Base-by-base conservation (phyloP, 1,284 basidiomycete species). In the Uromyces viciae-fabae region DNA sequence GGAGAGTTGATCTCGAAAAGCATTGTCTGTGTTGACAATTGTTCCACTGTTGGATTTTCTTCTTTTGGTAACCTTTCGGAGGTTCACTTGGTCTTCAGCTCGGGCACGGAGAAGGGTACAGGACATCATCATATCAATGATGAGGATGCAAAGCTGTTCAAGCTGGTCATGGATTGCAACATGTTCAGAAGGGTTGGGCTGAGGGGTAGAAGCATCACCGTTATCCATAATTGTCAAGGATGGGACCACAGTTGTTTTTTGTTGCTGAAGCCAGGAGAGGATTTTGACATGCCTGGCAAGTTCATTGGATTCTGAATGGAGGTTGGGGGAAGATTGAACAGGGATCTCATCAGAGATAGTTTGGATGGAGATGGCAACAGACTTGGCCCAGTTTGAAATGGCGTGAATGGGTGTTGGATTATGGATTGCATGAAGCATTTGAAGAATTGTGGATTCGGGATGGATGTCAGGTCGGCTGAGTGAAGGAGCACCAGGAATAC, bases 111-210 rank as follows among this genome's bases (percentile, higher is more conserved):
- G 56, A 4, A 60, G 11, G 56, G 25, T 60, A 3, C 56, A 60
- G n/a, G 56, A 60, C 11, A 60, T 60, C 56, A 60, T 60, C n/a
- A 60, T 60, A 31, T 60, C 56, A 22, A 60, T 60, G 56, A 60
- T 31, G n/a, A 31, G 15, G 19, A 60, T 60, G 11, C 56, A 22
- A 3, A 60, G 56, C 25, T 60, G 56, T 31, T 60, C 56, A 5
- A 60, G 25, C 11, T 60, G 56, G 56, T 60, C 56, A 5, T 60
- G 56, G 56, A 60, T 31, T 4, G 4, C n/a, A 60, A 28, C 36
- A 28, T 60, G 5, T 60, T 60, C n/a, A 11, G 56, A 14, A 9
- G 11, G 28, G 8, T 7, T 11, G 22, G 19, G 7, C 36, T 15
- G 56, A 33, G 19, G 56, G 31, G 22, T 3, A 19, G 56, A 60